Evolutionary conservation across 179 eudicot species (phyloP), one percentile per base, ranked within the genome.

Genomic region (Beta macrorhiza): DNA sequence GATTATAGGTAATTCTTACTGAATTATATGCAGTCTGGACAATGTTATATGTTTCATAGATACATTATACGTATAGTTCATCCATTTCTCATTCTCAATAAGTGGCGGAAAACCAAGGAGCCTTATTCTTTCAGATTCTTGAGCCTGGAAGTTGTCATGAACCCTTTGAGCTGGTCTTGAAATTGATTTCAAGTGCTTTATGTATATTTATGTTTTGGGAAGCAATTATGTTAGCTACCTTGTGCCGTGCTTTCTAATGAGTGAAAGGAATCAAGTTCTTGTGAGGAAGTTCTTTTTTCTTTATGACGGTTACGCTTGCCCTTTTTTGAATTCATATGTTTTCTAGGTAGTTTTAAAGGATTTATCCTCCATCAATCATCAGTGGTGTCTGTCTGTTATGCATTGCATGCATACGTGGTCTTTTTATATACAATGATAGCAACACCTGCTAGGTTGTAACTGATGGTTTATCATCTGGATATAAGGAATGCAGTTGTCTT

Each of bases 401-500:
- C 6, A 72, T 4, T 72, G n/a, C 52, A 16, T 29, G 14, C 67
- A 10, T 8, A 12, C 16, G 4, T 53, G 45, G 65, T 57, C 56
- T 45, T 8, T 73, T 56, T 7, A 7, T 44, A 32, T 74, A n/a
- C 45, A 74, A 51, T 45, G 59, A 49, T 45, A 78, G 55, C 65
- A 68, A 22, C 63, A 68, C 68, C n/a, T 78, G 72, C 19, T 52
- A 65, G 67, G 72, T 58, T 73, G 51, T 64, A 49, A 74, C 76
- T 61, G 56, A 59, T 55, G n/a, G 80, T n/a, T 69, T 71, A 72
- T 67, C 42, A 7, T 77, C 29, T 78, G 55, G 45, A 44, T 82
- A 42, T 12, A 70, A 78, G 82, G 67, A 58, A 78, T 74, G 83
- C 91, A 91, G 97, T 75, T 93, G 97, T 86, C 91, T 94, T 85